Evolutionary conservation across 768 basidiomycete species (phyloP).

Genomic region (Kwoniella sp.): DNA sequence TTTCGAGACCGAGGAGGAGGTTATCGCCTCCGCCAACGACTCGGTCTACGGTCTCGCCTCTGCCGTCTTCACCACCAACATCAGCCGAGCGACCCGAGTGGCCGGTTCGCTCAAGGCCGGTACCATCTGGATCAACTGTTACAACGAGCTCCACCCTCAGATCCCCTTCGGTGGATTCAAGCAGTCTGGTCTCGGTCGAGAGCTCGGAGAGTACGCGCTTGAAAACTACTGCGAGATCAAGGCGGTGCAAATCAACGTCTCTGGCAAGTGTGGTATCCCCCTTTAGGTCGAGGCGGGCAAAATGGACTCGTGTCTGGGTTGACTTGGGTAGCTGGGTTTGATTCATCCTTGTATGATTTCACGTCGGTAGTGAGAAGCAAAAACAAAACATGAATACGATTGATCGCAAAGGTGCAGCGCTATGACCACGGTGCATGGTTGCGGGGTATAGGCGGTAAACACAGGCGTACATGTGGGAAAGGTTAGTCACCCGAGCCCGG

Average conservation of each 20-base stretch:
- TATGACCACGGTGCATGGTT: too few species aligned
- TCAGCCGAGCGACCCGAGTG: conserved; percentile 67
- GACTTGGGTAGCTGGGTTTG: background rate
- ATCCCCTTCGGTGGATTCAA: conserved; percentile 87
- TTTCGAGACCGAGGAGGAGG: conserved; percentile 75
- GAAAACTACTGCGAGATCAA: conserved; percentile 61
- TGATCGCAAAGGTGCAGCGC: too few species aligned
- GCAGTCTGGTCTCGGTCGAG: conserved; percentile 71
- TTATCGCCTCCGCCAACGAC: conserved; percentile 76
- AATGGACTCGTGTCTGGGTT: background rate
- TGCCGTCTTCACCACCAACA: conserved; percentile 67
- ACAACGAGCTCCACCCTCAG: conserved; percentile 64
- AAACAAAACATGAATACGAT: background rate
- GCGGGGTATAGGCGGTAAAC: too few species aligned
- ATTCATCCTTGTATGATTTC: background rate
- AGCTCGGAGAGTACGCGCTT: conserved; percentile 72
- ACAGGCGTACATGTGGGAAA: too few species aligned
- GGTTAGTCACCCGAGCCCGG: too few species aligned
- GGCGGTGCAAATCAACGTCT: conserved; percentile 56
- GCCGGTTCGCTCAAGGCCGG: conserved; percentile 76
- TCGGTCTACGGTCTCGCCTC: conserved; percentile 81
- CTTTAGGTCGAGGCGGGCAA: background rate
- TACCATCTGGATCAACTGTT: conserved; percentile 53
- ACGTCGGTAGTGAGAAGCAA: background rate
- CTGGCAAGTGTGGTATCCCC: conserved; percentile 18